Percentiles rank a stretch among this genome's conserved stretches.
These are phyloP conservation scores for Colletotrichum gloeosporioides DNA, from an alignment of 2,329 filamentous ascomycete genomes.

Conservation along the genomic window DNA sequence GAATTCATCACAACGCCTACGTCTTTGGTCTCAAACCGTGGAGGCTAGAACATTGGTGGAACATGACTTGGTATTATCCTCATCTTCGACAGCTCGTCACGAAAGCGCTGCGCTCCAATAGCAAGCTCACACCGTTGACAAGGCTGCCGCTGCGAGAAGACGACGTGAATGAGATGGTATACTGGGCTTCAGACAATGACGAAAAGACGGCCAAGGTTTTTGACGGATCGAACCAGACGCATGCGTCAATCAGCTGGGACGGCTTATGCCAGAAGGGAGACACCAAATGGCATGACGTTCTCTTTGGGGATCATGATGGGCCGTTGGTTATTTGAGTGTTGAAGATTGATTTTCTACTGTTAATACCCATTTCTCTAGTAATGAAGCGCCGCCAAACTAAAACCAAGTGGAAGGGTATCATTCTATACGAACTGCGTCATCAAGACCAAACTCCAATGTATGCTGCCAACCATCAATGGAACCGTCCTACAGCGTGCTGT, in stretches of 20 bases:
- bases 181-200: slow-evolving; percentile 26
- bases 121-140: slow-evolving; percentile 25
- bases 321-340: not conserved
- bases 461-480: not conserved
- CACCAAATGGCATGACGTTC: slow-evolving; percentile 35
- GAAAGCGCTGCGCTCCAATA: slow-evolving; percentile 25
- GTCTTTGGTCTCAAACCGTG: slow-evolving; percentile 33
- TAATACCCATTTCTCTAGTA: not conserved
- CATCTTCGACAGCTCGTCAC: slow-evolving; percentile 34
- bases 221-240: slow-evolving; percentile 25
- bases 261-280: slow-evolving; percentile 36
- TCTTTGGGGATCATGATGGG: slow-evolving; percentile 38
- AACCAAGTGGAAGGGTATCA: not conserved
- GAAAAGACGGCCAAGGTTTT: slow-evolving; percentile 24
- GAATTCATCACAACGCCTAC: slow-evolving; percentile 44
- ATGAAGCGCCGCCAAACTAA: not conserved
- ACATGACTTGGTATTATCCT: slow-evolving; percentile 39
- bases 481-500: slow-evolving; percentile 38
- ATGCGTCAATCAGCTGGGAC: slow-evolving; percentile 34
- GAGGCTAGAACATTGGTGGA: slow-evolving; percentile 39
- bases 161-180: slow-evolving; percentile 21
- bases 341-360: not conserved
- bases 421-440: not conserved
- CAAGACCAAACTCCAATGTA: not conserved
- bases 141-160: slow-evolving; percentile 5